Percentiles rank a stretch among this genome's conserved stretches.
phyloP scores from a whole-genome alignment of 805 yeast genomes.

The Wickerhamiella azymoides region DNA sequence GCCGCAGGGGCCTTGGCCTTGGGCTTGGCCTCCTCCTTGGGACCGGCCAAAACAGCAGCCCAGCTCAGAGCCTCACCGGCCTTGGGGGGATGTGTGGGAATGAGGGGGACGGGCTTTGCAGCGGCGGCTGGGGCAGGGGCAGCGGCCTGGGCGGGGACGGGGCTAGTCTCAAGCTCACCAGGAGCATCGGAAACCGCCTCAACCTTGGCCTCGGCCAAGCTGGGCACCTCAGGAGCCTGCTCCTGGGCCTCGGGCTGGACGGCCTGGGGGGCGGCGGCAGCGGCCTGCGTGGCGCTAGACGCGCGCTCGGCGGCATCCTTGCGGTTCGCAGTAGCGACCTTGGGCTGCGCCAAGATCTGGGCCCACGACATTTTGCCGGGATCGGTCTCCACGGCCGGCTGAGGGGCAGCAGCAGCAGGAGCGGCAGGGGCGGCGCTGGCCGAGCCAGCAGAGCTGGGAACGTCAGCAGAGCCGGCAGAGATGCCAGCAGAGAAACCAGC shows the following conservation, averaged over 20 bases:
- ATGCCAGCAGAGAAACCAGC: constrained; percentile 10
- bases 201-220: constrained; percentile 10
- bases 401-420: constrained; percentile 3
- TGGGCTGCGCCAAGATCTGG: constrained; percentile 9
- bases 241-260: not conserved
- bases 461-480: constrained; percentile 7
- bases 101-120: constrained; percentile 10
- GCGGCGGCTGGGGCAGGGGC: constrained; percentile 13
- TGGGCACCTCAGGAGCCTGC: constrained; percentile 3
- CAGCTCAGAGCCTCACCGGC: constrained; percentile 11
- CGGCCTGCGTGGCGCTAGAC: too few relatives aligned
- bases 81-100: constrained; percentile 14
- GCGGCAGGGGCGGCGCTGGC: too few relatives aligned
- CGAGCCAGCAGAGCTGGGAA: not conserved
- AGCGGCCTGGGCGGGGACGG: constrained; percentile 11
- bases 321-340: constrained; percentile 1
- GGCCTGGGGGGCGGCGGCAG: not conserved
- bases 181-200: constrained; percentile 13
- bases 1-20: constrained; percentile 2
- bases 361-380: constrained; percentile 18
- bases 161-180: constrained; percentile 13
- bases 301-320: too few relatives aligned
- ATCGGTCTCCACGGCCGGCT: not conserved
- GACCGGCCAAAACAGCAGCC: constrained; percentile 13
- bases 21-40: not conserved